Evolutionary conservation across 2,329 filamentous ascomycete genomes (phyloP).

Genomic region (Trichoderma cornu-damae): DNA sequence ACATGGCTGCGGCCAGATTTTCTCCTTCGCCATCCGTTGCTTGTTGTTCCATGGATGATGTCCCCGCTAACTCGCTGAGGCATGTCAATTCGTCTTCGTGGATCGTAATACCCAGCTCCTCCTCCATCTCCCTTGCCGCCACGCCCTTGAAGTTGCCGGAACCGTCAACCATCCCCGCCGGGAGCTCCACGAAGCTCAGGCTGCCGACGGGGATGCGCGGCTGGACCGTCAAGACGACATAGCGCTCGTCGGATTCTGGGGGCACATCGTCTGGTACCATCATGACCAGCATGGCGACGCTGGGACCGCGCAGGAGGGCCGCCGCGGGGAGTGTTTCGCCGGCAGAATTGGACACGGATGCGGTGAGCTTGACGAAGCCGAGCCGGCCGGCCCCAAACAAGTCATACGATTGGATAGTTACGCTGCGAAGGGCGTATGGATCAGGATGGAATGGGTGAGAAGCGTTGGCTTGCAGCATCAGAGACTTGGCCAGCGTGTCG

Average conservation of each 20-base stretch:
- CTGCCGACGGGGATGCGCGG: slow-evolving; percentile 52
- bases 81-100: slow-evolving; percentile 43
- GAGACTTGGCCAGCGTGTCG: slow-evolving; percentile 41
- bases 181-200: slow-evolving; percentile 52
- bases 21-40: slow-evolving; percentile 24
- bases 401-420: slow-evolving; percentile 52
- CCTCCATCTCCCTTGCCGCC: slow-evolving; percentile 56
- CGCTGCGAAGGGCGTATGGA: slow-evolving; percentile 48
- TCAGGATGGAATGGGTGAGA: slow-evolving; percentile 49
- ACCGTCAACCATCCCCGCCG: slow-evolving; percentile 55
- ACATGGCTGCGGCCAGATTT: slow-evolving; percentile 46
- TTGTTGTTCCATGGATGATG: slow-evolving; percentile 21
- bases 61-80: slow-evolving; percentile 47
- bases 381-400: slow-evolving; percentile 43
- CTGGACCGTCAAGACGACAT: slow-evolving; percentile 56
- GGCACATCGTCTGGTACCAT: slow-evolving; percentile 48
- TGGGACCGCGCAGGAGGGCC: slow-evolving; percentile 55
- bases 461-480: slow-evolving; percentile 40
- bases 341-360: slow-evolving; percentile 43
- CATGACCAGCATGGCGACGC: slow-evolving; percentile 56
- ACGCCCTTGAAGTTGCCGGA: slow-evolving; percentile 50
- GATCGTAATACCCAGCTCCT: slow-evolving; percentile 55
- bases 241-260: slow-evolving; percentile 41
- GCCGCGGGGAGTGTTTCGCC: slow-evolving; percentile 49
- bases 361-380: slow-evolving; percentile 54